Evolutionary conservation across 1,284 basidiomycete species (phyloP), one percentile per base, ranked within the genome.

Genomic region (Ganoderma meredithae): DNA sequence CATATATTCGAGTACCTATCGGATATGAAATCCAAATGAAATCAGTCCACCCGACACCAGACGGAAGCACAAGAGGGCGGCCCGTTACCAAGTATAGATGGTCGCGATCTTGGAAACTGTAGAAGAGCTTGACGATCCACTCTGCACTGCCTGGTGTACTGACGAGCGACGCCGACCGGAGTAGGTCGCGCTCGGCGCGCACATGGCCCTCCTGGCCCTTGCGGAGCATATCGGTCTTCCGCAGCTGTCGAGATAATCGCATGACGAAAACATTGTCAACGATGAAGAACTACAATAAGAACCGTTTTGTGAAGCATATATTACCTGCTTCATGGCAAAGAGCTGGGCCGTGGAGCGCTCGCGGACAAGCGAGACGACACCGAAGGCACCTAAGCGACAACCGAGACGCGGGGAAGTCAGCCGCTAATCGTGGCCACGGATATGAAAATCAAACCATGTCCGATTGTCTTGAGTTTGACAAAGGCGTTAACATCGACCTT

Each of bases 141-240:
- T 95, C 92, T 64, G 91, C 90, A 58, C 88, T 87, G 69, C 86
- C 86, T 68, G 90, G 86, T 64, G 90, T 88, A 76, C 86, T 86
- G 73, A 92, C 86, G 74, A 93, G 81, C 40, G 92, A 89, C 49
- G 91, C 95, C 44, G 92, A 90, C 81, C 93, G 94, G 73, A 97
- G 88, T 64, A 97, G 84, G 75, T 97, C 95, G 76, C 95, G 88
- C 78, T 97, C 95, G 43, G 96, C 95, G 43, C 95, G 90, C 73
- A 97, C 93, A 79, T 97, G 96, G 3, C 96, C 97, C 83, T 99
- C 97, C 81, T 99, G 97, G n/a, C 95, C 96, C 82, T 97, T 97
- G 60, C 95, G 91, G 74, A 99, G 86, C 96, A 99, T 98, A 79
- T 98, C 97, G 67, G 91, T 91, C 83, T 99, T 99, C 65, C 96